Evolutionary conservation across 257 asterid genomes (phyloP), one percentile per base, ranked within the genome.

Genomic region (Misopates orontium): DNA sequence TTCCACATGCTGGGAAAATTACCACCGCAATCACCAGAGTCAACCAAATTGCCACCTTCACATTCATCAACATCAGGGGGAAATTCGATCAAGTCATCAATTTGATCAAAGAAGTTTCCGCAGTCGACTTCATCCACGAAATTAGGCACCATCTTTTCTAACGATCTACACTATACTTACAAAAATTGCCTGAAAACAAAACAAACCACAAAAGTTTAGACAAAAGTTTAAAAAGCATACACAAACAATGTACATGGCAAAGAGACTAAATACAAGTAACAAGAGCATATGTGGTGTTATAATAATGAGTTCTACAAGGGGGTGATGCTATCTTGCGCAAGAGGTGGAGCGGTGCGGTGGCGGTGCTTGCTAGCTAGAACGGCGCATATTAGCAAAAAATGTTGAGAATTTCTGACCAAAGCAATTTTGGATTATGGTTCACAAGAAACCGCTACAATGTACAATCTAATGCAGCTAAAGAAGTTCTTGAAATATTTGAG

Each of bases 51-150:
- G 9, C 42, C 81, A 47, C 80, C 87, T 31, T 62, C 79, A 71
- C 78, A 71, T 23, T 84, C 96, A 64, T 72, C 83, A 31, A 82
- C 7, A 28, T 28, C 96, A 0, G 83, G 73, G 5, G 98, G 97
- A 50, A 89, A 89, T 16, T 89, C 95, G 23, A 89, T 79, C 73
- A 92, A 80, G 71, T 92, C 98, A 61, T 92, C 98, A 52, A 92
- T 79, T 72, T 92, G 91, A 63, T 89, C 97, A 69, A 89, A 87
- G 73, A 85, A 89, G 88, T 78, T 87, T 10, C 81, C 86, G 17
- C 96, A 82, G 73, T 87, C 96, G 3, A 79, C 71, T 53, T 89
- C 98, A 53, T 89, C 97, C 53, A 66, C 56, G 70, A 76, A 76
- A 68, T 81, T 86, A 49, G 92, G 73, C 66, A 67, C 93, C 96